A percentile compares a stretch with the other conserved stretches of the same genome.
Evolutionary conservation across 176 grass and related monocot species (phyloP).

Genomic region (Oryza rufipogon): DNA sequence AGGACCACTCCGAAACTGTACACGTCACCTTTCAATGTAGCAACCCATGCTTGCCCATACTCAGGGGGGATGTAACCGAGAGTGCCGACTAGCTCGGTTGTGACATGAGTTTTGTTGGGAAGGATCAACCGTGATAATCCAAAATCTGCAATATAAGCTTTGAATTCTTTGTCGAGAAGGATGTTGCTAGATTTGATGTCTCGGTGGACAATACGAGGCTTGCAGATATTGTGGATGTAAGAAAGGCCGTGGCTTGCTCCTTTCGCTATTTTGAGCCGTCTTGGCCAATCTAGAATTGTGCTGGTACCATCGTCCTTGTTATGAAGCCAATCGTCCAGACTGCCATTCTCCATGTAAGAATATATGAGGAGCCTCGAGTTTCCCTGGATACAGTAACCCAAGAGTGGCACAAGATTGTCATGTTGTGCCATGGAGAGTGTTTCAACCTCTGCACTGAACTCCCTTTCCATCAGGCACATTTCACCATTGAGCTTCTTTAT

Average conservation of each 20-base stretch:
- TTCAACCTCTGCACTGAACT: constrained; percentile 72
- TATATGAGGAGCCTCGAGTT: constrained; percentile 59
- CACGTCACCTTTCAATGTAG: constrained; percentile 61
- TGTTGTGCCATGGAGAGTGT: constrained; percentile 64
- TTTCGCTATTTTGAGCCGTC: constrained; percentile 47
- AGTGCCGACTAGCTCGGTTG: constrained; percentile 73
- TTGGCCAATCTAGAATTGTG: constrained; percentile 50
- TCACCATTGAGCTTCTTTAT: constrained; percentile 71
- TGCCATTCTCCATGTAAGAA: constrained; percentile 77
- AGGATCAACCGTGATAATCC: constrained; percentile 64
- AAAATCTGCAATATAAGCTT: constrained; percentile 66
- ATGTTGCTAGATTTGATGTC: constrained; percentile 78
- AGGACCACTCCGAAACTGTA: constrained; percentile 66
- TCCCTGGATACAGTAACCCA: constrained; percentile 61
- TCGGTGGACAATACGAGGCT: constrained; percentile 60
- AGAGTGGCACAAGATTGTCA: constrained; percentile 62
- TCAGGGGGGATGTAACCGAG: constrained; percentile 85
- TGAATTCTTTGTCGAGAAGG: constrained; percentile 57
- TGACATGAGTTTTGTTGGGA: constrained; percentile 70
- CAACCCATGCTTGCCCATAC: constrained; percentile 69
- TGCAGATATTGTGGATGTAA: constrained; percentile 68
- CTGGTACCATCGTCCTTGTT: constrained; percentile 44
- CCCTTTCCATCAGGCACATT: constrained; percentile 60
- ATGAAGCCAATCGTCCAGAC: constrained; percentile 75
- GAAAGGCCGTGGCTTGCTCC: constrained; percentile 52